Conservation (phyloP, 495 filamentous ascomycete species). For the Astrocystis sublimbata region DNA sequence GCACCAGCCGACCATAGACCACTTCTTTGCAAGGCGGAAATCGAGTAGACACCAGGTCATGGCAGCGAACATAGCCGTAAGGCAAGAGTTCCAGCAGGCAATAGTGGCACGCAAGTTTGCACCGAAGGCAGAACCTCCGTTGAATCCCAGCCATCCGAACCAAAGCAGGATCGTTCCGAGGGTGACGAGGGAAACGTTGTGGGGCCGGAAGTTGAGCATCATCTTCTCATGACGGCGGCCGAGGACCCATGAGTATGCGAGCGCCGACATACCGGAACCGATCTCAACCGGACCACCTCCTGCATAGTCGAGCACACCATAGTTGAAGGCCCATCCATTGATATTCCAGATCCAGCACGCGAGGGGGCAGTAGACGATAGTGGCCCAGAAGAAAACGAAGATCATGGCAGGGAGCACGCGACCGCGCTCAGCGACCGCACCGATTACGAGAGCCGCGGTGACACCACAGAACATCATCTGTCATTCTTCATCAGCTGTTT, state of each 20-base stretch:
- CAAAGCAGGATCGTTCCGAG: slow-evolving; percentile 93
- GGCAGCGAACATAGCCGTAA: slow-evolving; percentile 85
- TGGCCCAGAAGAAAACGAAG: slow-evolving; percentile 94
- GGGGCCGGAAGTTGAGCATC: slow-evolving; percentile 95
- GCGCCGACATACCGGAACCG: slow-evolving; percentile 84
- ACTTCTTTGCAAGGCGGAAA: slow-evolving; percentile 92
- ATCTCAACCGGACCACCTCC: slow-evolving; percentile 98
- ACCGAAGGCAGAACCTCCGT: slow-evolving; percentile 93
- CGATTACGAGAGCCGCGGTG: slow-evolving; percentile 90
- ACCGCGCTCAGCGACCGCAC: slow-evolving; percentile 89
- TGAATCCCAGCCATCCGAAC: slow-evolving; percentile 99
- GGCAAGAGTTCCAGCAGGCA: slow-evolving; percentile 97
- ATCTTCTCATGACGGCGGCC: slow-evolving; percentile 98
- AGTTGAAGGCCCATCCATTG: slow-evolving; percentile 90
- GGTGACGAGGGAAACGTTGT: slow-evolving; percentile 97
- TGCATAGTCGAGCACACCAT: slow-evolving; percentile 94
- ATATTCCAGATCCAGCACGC: slow-evolving; percentile 95
- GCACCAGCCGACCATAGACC: slow-evolving; percentile 99
- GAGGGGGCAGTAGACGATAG: slow-evolving; percentile 93
- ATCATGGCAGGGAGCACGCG: slow-evolving; percentile 94
- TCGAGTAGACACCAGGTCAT: slow-evolving; percentile 93
- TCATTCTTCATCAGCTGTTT: slow-evolving; percentile 11
- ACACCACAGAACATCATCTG: slow-evolving; percentile 96
- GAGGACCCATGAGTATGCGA: slow-evolving; percentile 94
- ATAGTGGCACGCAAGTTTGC: slow-evolving; percentile 92